Percentiles rank a stretch among this genome's conserved stretches.
phyloP scores from a whole-genome alignment of 2,329 filamentous ascomycete species.

The Pseudogymnoascus sp. region DNA sequence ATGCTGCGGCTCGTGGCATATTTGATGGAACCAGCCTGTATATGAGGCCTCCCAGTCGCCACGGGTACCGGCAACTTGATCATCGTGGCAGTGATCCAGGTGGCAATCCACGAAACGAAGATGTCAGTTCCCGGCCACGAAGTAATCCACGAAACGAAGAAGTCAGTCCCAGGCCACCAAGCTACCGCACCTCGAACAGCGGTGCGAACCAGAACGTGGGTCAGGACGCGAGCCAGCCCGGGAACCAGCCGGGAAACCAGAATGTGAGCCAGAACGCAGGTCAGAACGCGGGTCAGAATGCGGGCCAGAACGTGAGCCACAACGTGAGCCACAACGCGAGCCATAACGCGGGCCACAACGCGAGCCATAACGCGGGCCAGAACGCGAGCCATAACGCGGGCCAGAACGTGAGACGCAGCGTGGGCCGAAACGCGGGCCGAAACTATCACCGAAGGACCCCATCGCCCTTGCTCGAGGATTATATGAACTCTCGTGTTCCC shows the following conservation, averaged over 20 bases:
- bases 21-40: too few species aligned
- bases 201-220: not conserved
- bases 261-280: not conserved
- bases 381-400: not conserved
- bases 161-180: not conserved
- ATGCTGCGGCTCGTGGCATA: not conserved
- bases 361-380: not conserved
- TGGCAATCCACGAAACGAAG: not conserved
- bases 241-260: not conserved
- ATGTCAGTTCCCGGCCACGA: not conserved
- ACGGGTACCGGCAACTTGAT: not conserved
- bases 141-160: not conserved
- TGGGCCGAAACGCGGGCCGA: not conserved
- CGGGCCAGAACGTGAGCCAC: not conserved
- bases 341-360: not conserved
- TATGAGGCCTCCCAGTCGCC: not conserved
- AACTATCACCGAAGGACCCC: not conserved
- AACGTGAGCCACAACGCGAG: not conserved
- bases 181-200: not conserved
- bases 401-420: not conserved
- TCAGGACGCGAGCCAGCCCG: not conserved
- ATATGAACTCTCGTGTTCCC: not conserved
- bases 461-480: not conserved
- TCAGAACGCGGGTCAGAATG: not conserved
- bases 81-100: not conserved